Evolutionary conservation across 1,284 basidiomycete species (phyloP).

Genomic region (Wallemia ichthyophaga): DNA sequence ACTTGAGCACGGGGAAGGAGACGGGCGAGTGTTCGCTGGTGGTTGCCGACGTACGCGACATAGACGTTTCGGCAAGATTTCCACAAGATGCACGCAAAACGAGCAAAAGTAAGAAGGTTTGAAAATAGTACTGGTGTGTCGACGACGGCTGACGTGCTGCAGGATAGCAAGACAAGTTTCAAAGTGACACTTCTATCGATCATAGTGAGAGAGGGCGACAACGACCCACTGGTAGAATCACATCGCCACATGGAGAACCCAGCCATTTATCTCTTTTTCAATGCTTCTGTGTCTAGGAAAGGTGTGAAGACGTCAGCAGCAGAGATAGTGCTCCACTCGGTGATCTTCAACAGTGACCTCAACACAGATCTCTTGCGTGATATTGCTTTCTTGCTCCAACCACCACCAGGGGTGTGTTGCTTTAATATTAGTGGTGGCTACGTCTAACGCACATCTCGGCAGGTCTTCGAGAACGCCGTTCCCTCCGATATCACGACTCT

Average conservation of each 20-base stretch:
- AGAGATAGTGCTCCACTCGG: background rate
- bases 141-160: background rate
- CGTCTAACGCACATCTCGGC: slow-evolving; percentile 1
- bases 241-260: background rate
- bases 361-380: background rate
- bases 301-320: background rate
- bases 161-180: too few species aligned
- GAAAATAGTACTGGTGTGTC: background rate
- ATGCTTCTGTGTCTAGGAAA: background rate
- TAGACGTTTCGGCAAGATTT: background rate
- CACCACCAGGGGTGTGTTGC: slow-evolving; percentile 5
- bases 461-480: slow-evolving; percentile 76
- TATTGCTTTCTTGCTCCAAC: background rate
- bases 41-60: background rate
- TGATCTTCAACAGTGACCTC: background rate
- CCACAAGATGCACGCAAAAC: too few species aligned
- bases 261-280: background rate
- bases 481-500: slow-evolving; percentile 51
- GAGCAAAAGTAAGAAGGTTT: background rate
- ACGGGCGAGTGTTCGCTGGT: background rate
- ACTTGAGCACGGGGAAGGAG: background rate
- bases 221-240: background rate
- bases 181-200: too few species aligned
- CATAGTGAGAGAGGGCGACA: too few species aligned
- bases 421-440: slow-evolving; percentile 1